Percentiles rank a stretch among this genome's conserved stretches.
Evolutionary conservation across 2,329 filamentous ascomycete genomes (phyloP).

Genomic region (Ilyonectria destructans): DNA sequence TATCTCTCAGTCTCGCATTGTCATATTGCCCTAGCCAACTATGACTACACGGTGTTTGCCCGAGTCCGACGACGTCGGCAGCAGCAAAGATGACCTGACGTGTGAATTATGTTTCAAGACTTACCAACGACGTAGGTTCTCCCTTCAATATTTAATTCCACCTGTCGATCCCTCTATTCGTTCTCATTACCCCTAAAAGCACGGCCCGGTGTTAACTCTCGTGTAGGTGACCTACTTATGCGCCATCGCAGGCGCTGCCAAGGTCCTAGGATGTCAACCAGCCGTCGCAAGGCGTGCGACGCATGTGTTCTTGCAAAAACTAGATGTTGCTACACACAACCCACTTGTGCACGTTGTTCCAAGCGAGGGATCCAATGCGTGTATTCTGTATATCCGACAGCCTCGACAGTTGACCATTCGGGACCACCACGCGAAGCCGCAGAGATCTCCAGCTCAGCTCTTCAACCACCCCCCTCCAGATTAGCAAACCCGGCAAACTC

Average conservation of each 20-base stretch:
- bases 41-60: too few relatives aligned
- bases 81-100: neutral
- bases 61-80: too few relatives aligned
- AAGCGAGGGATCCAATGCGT: neutral
- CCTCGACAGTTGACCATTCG: neutral
- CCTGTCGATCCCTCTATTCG: neutral
- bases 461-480: neutral
- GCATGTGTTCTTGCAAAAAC: neutral
- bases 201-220: too few relatives aligned
- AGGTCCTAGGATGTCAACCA: neutral
- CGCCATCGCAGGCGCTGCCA: neutral
- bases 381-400: neutral
- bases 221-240: neutral
- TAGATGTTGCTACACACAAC: neutral
- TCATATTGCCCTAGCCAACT: too few relatives aligned
- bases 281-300: neutral
- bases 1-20: too few relatives aligned
- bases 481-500: neutral
- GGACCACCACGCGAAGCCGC: neutral
- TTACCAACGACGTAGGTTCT: neutral
- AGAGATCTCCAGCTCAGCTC: neutral
- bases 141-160: neutral
- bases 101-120: neutral
- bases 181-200: too few relatives aligned
- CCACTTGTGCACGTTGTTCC: neutral